A percentile compares a stretch with the other conserved stretches of the same genome.
Evolutionary conservation across 768 basidiomycete species (phyloP).

Genomic region (Paxillus ammoniavirescens): DNA sequence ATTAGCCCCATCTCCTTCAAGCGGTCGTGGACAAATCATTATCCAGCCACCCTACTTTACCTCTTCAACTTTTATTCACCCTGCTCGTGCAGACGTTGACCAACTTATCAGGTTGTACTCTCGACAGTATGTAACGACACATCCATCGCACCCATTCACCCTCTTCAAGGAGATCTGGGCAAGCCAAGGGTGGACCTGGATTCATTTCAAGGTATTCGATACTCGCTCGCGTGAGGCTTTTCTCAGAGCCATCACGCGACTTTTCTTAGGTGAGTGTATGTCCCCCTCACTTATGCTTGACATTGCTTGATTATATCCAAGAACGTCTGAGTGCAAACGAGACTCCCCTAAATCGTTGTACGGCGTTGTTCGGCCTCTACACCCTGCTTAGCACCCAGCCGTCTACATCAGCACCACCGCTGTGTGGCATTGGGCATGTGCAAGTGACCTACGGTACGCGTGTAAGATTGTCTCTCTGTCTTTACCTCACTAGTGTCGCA

Average conservation of each 20-base stretch:
- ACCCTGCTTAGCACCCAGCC: slow-evolving; percentile 72
- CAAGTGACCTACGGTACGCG: slow-evolving; percentile 57
- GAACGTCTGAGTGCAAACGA: slow-evolving; percentile 53
- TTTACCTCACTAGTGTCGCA: neutral
- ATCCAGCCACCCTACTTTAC: slow-evolving; percentile 79
- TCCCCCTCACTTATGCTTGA: too few species aligned
- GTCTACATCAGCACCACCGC: slow-evolving; percentile 44
- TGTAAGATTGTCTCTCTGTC: neutral
- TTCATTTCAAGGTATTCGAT: slow-evolving; percentile 76
- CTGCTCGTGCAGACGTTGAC: slow-evolving; percentile 63
- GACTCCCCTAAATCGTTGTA: slow-evolving; percentile 52
- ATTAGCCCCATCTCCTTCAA: slow-evolving; percentile 53
- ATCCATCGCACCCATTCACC: slow-evolving; percentile 50
- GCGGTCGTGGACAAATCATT: slow-evolving; percentile 55
- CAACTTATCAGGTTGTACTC: slow-evolving; percentile 51
- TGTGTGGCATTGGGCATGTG: slow-evolving; percentile 53
- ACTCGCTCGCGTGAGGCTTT: slow-evolving; percentile 61
- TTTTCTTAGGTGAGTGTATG: slow-evolving; percentile 60
- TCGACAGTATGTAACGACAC: slow-evolving; percentile 41
- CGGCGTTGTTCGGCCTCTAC: slow-evolving; percentile 69
- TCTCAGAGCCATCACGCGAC: slow-evolving; percentile 53
- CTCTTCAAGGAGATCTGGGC: slow-evolving; percentile 74
- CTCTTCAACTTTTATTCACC: slow-evolving; percentile 67
- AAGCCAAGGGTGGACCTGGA: slow-evolving; percentile 67
- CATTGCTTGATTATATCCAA: slow-evolving; percentile 27